phyloP scores from a whole-genome alignment of 2,329 filamentous ascomycete genomes.

The Alternaria triticimaculans region DNA sequence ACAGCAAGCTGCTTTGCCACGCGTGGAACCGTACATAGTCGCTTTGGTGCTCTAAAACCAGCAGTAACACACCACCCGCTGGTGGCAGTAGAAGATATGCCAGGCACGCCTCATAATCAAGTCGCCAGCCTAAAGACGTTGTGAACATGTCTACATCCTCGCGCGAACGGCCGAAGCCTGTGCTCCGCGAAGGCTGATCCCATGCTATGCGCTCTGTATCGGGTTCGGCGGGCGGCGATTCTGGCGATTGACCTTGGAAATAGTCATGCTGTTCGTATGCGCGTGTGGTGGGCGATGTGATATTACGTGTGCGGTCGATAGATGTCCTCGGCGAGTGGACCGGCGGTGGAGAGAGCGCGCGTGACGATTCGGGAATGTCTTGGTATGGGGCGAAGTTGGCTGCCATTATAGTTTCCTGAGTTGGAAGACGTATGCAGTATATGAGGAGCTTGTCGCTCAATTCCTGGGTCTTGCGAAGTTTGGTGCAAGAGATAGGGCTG shows the following conservation, averaged over 20 bases:
- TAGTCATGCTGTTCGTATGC: slow-evolving; percentile 51
- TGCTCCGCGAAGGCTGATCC: slow-evolving; percentile 19
- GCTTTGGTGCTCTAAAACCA: slow-evolving; percentile 90
- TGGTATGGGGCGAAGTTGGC: slow-evolving; percentile 92
- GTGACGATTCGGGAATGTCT: slow-evolving; percentile 84
- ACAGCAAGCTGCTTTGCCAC: slow-evolving; percentile 89
- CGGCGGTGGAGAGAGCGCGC: slow-evolving; percentile 75
- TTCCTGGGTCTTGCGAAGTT: not conserved
- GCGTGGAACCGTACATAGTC: slow-evolving; percentile 98
- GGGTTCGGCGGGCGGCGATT: slow-evolving; percentile 3
- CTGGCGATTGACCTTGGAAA: slow-evolving; percentile 27
- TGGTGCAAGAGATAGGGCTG: slow-evolving; percentile 15
- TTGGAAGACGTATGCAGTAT: not conserved
- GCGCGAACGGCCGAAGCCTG: slow-evolving; percentile 50
- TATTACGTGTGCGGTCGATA: slow-evolving; percentile 41
- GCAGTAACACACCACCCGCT: slow-evolving; percentile 79
- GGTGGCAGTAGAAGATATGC: slow-evolving; percentile 89
- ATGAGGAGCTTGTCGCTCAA: not conserved
- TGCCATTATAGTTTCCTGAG: slow-evolving; percentile 23
- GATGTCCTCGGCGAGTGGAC: slow-evolving; percentile 49
- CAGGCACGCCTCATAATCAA: slow-evolving; percentile 89
- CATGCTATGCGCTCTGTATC: slow-evolving; percentile 41
- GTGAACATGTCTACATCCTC: slow-evolving; percentile 81
- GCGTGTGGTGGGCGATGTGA: slow-evolving; percentile 42
- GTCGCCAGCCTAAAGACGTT: slow-evolving; percentile 82